A percentile compares a stretch with the other conserved stretches of the same genome.
phyloP scores from a whole-genome alignment of 345 rosid species.

The Moricandia moricandioides region DNA sequence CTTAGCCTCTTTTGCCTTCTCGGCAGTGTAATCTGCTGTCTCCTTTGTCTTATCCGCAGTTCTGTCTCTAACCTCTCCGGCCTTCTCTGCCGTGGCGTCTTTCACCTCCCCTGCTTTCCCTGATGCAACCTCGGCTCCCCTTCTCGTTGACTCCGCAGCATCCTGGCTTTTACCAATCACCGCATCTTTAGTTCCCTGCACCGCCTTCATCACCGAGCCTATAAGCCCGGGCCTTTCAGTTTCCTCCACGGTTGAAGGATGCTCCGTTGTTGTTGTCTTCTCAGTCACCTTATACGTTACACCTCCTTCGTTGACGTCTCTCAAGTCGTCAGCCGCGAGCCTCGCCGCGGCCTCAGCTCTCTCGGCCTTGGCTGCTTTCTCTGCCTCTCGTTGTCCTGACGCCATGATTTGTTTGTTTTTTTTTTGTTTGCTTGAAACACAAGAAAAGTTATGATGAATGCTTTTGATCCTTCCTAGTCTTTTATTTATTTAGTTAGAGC shows the following conservation, averaged over 20 bases:
- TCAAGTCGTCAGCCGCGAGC: conserved; percentile 45
- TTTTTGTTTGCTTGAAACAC: not conserved
- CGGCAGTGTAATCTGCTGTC: conserved; percentile 15
- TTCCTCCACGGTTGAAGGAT: conserved; percentile 4
- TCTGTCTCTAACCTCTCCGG: conserved; percentile 18
- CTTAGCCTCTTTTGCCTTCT: conserved; percentile 26
- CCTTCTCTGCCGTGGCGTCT: conserved; percentile 31
- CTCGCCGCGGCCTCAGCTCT: conserved; percentile 47
- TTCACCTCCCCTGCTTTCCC: conserved; percentile 28
- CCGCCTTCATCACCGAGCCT: conserved; percentile 55
- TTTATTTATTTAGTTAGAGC: not conserved
- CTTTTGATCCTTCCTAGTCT: not conserved
- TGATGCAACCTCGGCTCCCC: conserved; percentile 10
- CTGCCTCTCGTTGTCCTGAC: conserved; percentile 49
- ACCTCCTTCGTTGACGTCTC: conserved; percentile 39
- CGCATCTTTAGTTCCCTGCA: conserved; percentile 59
- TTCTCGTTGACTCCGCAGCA: conserved; percentile 20
- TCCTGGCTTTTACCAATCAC: conserved; percentile 50
- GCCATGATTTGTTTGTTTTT: conserved; percentile 37
- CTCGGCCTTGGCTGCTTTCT: conserved; percentile 37
- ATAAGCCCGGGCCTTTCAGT: conserved; percentile 43
- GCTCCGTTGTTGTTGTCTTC: conserved; percentile 35
- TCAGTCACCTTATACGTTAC: conserved; percentile 33
- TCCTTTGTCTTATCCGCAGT: conserved; percentile 27
- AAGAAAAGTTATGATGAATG: not conserved